Evolutionary conservation across 371 early-diverging fungal genomes (phyloP), one percentile per base, ranked within the genome.

Genomic region (Actinomucor elegans): DNA sequence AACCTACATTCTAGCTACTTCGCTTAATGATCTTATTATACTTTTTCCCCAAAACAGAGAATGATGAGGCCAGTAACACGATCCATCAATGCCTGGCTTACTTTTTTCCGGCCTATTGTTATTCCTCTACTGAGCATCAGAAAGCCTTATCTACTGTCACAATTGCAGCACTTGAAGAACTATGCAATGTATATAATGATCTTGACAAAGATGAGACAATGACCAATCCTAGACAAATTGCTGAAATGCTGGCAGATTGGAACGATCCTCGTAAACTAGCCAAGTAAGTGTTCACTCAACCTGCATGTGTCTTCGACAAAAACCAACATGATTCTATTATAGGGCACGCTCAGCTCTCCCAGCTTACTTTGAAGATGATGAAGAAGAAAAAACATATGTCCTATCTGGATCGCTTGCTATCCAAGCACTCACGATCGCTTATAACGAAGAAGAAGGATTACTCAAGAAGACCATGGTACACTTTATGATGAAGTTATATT

Each of bases 61-160:
- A 86, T 10, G 50, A 58, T 15, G 34, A 42, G 12, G 58, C 56
- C 20, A 91, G 89, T 57, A 65, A 79, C 43, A 82, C 80, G 24
- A 69, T 91, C 37, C 79, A 90, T 2, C 94, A 93, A 64, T 92
- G 92, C 49, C 70, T 94, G 17, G 81, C 81, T 21, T 93, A 93
- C 64, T 94, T 94, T 56, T 84, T 94, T 59, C 92, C 90, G 4
- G 92, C 87, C 6, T 92, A 81, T 48, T 82, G 89, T 57, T 85
- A 87, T 53, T 88, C 91, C 17, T 73, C 85, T 1, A 61, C 66
- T 29, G 83, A 81, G 2, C 88, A 89, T 64, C 93, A 93, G 63
- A 58, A 53, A 8, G 37, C 74, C 18, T 49, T 90, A 57, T 59
- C 61, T 20, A 48, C 64, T 55, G 75, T 73, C 27, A 52, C 73